These are phyloP conservation scores for Cladobotryum protrusum DNA, from an alignment of 2,329 filamentous ascomycete species.

Conservation along the genomic window DNA sequence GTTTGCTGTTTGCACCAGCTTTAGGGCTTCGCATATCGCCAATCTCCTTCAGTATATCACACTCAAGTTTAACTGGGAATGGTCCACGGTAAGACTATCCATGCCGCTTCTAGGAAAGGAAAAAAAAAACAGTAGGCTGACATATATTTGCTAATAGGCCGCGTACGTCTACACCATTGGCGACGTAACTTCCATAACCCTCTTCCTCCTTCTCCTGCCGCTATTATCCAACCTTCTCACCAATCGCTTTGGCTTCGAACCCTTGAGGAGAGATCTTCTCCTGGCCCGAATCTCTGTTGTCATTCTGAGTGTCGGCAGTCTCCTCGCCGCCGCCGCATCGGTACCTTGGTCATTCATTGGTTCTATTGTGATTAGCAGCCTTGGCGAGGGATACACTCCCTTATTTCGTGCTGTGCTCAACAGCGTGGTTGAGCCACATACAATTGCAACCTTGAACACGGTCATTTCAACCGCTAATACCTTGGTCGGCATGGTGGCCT, in stretches of 20 bases:
- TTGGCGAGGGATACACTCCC: conserved; percentile 38
- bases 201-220: conserved; percentile 35
- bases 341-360: conserved; percentile 29
- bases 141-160: conserved; percentile 25
- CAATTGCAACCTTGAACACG: conserved; percentile 49
- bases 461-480: conserved; percentile 45
- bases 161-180: conserved; percentile 36
- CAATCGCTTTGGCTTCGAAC: conserved; percentile 23
- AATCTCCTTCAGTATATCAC: conserved; percentile 47
- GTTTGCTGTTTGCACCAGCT: conserved; percentile 18
- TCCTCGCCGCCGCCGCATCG: conserved; percentile 32
- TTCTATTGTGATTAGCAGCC: conserved; percentile 38
- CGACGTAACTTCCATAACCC: conserved; percentile 30
- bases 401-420: conserved; percentile 46
- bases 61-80: conserved; percentile 43
- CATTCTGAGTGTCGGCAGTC: conserved; percentile 26
- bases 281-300: conserved; percentile 31
- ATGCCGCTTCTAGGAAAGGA: no score
- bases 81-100: conserved; percentile 31
- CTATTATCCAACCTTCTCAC: conserved; percentile 26
- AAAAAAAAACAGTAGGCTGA: background rate
- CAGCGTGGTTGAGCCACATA: conserved; percentile 45
- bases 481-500: conserved; percentile 39
- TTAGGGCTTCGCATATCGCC: conserved; percentile 26
- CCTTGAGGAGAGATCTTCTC: conserved; percentile 34